phyloP scores from a whole-genome alignment of 2,329 filamentous ascomycete genomes.

The Trichoderma brevicompactum region DNA sequence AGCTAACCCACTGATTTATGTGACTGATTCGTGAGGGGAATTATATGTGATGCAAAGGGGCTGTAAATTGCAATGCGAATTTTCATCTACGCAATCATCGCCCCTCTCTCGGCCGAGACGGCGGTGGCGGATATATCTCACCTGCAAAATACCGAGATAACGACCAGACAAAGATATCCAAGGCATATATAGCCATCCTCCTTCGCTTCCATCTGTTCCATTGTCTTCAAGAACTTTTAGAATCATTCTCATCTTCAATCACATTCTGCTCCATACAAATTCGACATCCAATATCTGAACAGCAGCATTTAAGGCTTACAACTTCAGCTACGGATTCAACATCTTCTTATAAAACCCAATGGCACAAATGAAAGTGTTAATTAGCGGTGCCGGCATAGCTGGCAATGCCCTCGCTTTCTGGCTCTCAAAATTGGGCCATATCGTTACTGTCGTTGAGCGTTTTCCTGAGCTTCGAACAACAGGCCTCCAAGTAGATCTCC shows the following conservation, averaged over 20 bases:
- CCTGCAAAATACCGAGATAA: constrained; percentile 10
- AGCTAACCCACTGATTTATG: not conserved
- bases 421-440: constrained; percentile 38
- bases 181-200: not conserved
- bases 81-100: not conserved
- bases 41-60: not conserved
- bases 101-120: constrained; percentile 10
- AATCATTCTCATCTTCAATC: not conserved
- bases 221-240: not conserved
- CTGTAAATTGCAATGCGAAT: not conserved
- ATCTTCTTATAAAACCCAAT: constrained; percentile 32
- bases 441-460: constrained; percentile 48
- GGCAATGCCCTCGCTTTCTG: constrained; percentile 41
- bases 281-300: too few relatives aligned
- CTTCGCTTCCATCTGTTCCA: not conserved
- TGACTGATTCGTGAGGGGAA: not conserved
- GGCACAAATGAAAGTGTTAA: constrained; percentile 18
- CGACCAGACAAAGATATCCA: too few relatives aligned
- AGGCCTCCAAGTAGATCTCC: constrained; percentile 54
- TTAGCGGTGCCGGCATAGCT: constrained; percentile 41
- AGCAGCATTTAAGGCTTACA: not conserved
- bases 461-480: constrained; percentile 37
- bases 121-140: constrained; percentile 1
- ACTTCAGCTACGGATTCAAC: too few relatives aligned
- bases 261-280: too few relatives aligned